A percentile compares a stretch with the other conserved stretches of the same genome.
phyloP scores from a whole-genome alignment of 192 early-diverging fungal genomes.

The Coemansia sp. region DNA sequence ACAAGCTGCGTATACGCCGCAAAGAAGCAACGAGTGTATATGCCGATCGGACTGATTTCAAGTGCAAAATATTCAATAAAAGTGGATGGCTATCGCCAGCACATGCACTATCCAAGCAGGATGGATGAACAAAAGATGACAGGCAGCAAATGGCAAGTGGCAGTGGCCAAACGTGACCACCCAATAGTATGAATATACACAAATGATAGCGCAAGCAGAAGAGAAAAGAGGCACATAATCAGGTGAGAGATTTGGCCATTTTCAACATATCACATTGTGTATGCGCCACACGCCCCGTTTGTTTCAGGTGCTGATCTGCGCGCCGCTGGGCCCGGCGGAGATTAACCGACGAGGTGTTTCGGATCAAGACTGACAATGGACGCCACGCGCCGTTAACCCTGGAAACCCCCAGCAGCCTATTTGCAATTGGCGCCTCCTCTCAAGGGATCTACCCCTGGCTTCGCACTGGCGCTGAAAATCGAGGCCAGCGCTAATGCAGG shows the following conservation, averaged over 20 bases:
- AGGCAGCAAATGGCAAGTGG: neutral
- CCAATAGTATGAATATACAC: neutral
- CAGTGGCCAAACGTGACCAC: neutral
- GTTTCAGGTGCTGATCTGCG: constrained; percentile 4
- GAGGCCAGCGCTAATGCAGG: neutral
- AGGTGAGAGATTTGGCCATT: constrained; percentile 5
- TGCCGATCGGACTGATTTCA: neutral
- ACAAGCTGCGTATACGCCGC: neutral
- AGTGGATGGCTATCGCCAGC: too few species aligned
- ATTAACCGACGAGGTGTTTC: constrained; percentile 2
- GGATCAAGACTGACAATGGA: constrained; percentile 6
- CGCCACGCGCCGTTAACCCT: neutral
- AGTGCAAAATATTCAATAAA: neutral
- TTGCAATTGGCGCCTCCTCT: neutral
- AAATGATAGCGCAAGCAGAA: neutral
- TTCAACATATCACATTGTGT: neutral
- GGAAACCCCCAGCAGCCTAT: neutral
- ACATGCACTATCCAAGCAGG: too few species aligned
- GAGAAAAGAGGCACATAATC: neutral
- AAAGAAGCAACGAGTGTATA: neutral
- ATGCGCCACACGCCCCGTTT: constrained; percentile 4
- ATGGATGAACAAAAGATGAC: too few species aligned
- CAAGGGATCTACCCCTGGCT: constrained; percentile 1
- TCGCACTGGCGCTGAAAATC: neutral
- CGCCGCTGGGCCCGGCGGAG: constrained; percentile 4